Base-by-base conservation (phyloP, 2,329 filamentous ascomycete species). In the Kalaharituber pfeilii region DNA sequence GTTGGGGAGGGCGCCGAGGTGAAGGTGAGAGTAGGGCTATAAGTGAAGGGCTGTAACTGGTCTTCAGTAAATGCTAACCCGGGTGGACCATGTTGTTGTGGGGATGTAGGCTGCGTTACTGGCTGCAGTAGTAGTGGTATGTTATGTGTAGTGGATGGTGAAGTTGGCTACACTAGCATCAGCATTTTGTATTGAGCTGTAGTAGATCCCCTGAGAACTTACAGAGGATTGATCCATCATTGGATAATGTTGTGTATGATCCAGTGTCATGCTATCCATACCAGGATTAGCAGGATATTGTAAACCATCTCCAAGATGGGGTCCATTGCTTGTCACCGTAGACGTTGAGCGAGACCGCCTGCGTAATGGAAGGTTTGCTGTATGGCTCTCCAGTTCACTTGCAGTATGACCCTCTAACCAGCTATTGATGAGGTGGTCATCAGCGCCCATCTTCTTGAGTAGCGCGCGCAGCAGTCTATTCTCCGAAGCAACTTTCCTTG, bases 401-500 rank as follows among this genome's bases (percentile, higher is more conserved):
- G 30, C 29, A 28, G 44, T 45, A n/a, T 45, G 15, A 5, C 22
- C 36, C 39, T 52, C 25, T 9, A 24, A 45, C 56, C 59, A 62
- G n/a, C 44, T 33, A 5, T 60, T 51, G 28, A 61, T 49, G 20
- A 56, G 36, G 47, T 54, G 20, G 18, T 59, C 52, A 7, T 50
- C 42, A 39, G 73, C 68, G 13, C 71, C 71, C 49, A 66, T 65
- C 29, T 67, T 65, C 5, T 65, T 63, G 20, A 75, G 66, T 55
- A 76, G 65, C 36, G 66, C 65, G 13, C 71, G 67, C 25, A 78
- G 64, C 27, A 69, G 64, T 50, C 66, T 66, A 57, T 78, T 78
- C 59, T 75, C 72, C 27, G 69, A 62, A 15, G 70, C 71, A 18
- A 78, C 73, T 53, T 66, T 67, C 22, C 73, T 70, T 4, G 75